Conservation (phyloP, 805 yeast species). For the Ogataea parapolymorpha region DNA sequence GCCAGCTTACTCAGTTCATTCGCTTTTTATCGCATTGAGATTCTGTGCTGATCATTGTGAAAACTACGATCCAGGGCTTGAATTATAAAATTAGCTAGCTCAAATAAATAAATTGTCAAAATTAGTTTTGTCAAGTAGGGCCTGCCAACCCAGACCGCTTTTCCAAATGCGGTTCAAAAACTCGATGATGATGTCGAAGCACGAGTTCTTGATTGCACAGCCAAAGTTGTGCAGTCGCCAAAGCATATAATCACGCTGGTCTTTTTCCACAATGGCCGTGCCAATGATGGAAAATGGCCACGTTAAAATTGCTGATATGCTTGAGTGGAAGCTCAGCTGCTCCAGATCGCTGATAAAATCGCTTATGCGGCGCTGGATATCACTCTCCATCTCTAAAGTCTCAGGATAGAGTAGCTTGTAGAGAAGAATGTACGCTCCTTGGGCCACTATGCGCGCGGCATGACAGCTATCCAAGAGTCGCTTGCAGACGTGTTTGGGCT, state of each 20-base stretch:
- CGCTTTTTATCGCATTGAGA: too few species aligned
- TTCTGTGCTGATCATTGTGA: too few species aligned
- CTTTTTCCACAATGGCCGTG: slow-evolving; percentile 10
- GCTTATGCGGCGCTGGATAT: slow-evolving; percentile 7
- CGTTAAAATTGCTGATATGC: slow-evolving; percentile 7
- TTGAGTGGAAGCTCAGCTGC: slow-evolving; percentile 12
- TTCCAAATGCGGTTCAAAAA: slow-evolving; percentile 18
- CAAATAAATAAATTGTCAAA: slow-evolving; percentile 3
- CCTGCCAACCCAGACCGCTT: slow-evolving; percentile 2
- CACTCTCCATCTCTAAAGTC: slow-evolving; percentile 5
- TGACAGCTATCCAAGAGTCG: slow-evolving; percentile 17
- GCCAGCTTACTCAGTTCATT: too few species aligned
- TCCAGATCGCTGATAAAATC: slow-evolving; percentile 10
- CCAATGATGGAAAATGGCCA: slow-evolving; percentile 20
- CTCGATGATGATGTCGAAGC: slow-evolving; percentile 10
- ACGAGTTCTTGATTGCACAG: slow-evolving; percentile 6
- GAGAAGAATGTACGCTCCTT: slow-evolving; percentile 12
- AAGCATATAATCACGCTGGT: slow-evolving; percentile 12
- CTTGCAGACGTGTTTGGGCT: slow-evolving; percentile 18
- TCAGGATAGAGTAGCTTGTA: slow-evolving; percentile 14
- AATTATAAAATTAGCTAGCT: not conserved
- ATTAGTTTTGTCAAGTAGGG: not conserved
- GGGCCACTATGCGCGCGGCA: slow-evolving; percentile 13
- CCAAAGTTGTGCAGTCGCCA: slow-evolving; percentile 12
- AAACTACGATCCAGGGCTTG: too few species aligned